phyloP scores from a whole-genome alignment of 192 early-diverging fungal species.

The Backusella mclennaniae region DNA sequence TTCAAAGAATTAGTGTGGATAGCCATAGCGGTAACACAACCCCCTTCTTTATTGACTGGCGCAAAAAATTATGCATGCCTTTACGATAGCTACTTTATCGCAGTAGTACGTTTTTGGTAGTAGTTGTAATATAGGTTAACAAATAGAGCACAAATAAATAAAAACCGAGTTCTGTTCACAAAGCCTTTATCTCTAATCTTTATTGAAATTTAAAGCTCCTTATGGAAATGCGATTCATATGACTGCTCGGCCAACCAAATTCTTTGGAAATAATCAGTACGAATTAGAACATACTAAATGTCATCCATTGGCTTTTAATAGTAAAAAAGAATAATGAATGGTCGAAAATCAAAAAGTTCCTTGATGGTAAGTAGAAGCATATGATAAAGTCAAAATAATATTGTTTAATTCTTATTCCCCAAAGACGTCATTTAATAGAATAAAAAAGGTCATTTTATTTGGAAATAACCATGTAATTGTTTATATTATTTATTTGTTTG shows the following conservation, averaged over 20 bases:
- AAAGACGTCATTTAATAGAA: not conserved
- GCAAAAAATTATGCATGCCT: not conserved
- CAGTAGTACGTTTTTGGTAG: not conserved
- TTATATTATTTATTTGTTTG: conserved; percentile 9
- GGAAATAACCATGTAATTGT: not conserved
- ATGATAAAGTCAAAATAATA: not conserved
- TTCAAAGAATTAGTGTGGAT: not conserved
- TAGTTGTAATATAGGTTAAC: not conserved
- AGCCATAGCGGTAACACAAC: not conserved
- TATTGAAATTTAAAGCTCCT: not conserved
- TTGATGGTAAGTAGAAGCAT: not conserved
- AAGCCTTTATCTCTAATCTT: not conserved
- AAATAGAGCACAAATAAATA: not conserved
- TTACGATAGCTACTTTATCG: not conserved
- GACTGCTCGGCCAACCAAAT: not conserved
- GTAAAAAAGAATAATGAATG: not conserved
- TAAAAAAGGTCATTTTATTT: conserved; percentile 6
- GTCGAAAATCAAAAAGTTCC: not conserved
- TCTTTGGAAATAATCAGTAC: not conserved
- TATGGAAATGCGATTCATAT: not conserved
- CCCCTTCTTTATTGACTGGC: not conserved
- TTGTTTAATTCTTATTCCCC: not conserved
- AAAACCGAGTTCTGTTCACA: not conserved
- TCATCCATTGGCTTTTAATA: not conserved
- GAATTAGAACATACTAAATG: not conserved